These are phyloP conservation scores for Microsporum audouinii DNA, from an alignment of 2,329 filamentous ascomycete genomes.

Conservation along the genomic window DNA sequence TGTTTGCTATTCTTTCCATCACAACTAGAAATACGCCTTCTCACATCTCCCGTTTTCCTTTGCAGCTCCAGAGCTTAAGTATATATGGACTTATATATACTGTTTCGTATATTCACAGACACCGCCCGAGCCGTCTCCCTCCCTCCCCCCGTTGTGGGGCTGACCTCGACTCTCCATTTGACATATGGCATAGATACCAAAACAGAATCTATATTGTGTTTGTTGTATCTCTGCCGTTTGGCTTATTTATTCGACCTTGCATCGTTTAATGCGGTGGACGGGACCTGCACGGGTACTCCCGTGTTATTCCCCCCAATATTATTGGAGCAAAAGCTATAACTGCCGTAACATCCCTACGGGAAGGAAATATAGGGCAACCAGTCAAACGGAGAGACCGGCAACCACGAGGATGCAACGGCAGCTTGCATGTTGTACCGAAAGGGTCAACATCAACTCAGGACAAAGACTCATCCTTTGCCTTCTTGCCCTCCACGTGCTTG, in stretches of 20 bases:
- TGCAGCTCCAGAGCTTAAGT: background rate
- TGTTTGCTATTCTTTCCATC: background rate
- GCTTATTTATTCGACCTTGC: background rate
- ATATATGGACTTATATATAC: background rate
- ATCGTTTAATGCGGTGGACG: background rate
- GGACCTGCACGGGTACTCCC: background rate
- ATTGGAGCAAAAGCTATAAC: background rate
- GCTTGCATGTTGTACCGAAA: background rate
- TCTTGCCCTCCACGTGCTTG: background rate
- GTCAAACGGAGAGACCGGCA: background rate
- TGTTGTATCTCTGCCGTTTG: background rate
- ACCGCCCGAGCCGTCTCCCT: background rate
- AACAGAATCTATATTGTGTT: background rate
- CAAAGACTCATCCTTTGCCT: background rate
- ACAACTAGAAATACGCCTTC: background rate
- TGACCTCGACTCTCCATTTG: background rate
- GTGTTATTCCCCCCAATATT: background rate
- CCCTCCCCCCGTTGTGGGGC: background rate
- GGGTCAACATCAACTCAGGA: background rate
- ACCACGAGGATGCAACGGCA: background rate
- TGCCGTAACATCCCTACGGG: background rate
- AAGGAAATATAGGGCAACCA: slow-evolving; percentile 1
- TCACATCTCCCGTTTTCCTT: background rate
- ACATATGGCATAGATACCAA: background rate
- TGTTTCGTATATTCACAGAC: background rate